Base-by-base conservation (phyloP, 2,329 filamentous ascomycete genomes). In the Zymoseptoria passerinii region DNA sequence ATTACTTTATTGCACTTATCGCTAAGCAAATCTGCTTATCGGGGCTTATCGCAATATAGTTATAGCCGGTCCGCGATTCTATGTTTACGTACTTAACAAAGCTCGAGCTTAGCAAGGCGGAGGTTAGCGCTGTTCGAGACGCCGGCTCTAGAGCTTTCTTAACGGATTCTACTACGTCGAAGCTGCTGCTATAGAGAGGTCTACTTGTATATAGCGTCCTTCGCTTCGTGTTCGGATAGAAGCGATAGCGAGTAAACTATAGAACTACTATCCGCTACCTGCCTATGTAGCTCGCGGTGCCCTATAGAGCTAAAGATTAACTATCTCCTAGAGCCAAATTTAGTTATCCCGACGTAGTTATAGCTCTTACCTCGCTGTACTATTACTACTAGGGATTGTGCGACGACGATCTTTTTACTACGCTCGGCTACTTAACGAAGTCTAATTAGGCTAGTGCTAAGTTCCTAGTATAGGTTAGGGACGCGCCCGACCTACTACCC, bases 161-260 rank as follows among this genome's bases (percentile, higher is more conserved):
- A n/a, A n/a, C n/a, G n/a, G 0, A 78, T 83, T 7, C 76, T 88
- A 0, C 68, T 90, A 0, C 81, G n/a, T n/a, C n/a, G n/a, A n/a
- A n/a, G n/a, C n/a, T n/a, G n/a, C n/a, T n/a, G n/a, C n/a, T n/a
- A n/a, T n/a, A n/a, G n/a, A n/a, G 87, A 0, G 87, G 87, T 0
- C 72, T 90, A 0, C 67, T 90, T 0, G 76, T 82, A 0, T 78
- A 84, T 56, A 74, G 80, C 0, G 82, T 90, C 2, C 69, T 90
- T 0, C 66, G 82, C 1, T 78, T 85, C 27, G 80, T 77, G 2
- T 66, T 88, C 0, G 80, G 81, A 54, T 81, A 81, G 56, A 88
- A 87, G 66, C 73, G 83, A 3, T 89, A 81, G 81, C 84, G 86
- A 28, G 86, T 90, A 0, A 77, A 83, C 50, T 91, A 77, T 61